phyloP scores from a whole-genome alignment of 495 filamentous ascomycete genomes.

The Jackrogersella minutella region DNA sequence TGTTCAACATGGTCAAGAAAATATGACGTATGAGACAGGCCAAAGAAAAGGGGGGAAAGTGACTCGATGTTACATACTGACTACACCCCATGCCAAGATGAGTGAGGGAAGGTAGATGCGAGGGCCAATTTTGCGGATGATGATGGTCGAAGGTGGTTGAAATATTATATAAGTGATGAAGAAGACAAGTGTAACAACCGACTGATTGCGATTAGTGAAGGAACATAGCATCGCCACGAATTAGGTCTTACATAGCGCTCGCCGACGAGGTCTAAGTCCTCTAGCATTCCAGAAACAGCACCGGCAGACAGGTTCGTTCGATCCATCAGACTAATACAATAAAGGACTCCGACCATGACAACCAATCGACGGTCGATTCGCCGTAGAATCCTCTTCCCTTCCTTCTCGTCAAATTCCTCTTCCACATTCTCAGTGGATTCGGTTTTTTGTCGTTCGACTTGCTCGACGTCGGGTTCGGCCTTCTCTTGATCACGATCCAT shows the following conservation, averaged over 20 bases:
- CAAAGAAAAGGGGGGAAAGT: no score
- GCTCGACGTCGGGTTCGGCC: slow-evolving; percentile 24
- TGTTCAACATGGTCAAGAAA: no score
- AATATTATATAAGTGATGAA: slow-evolving; percentile 68
- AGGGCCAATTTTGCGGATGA: slow-evolving; percentile 65
- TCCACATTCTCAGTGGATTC: slow-evolving; percentile 16
- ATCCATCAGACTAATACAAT: slow-evolving; percentile 70
- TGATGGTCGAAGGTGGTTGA: slow-evolving; percentile 59
- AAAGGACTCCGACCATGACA: slow-evolving; percentile 63
- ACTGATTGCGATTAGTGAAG: slow-evolving; percentile 45
- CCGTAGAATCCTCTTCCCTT: slow-evolving; percentile 56
- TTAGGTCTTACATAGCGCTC: slow-evolving; percentile 50
- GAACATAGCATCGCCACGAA: not conserved
- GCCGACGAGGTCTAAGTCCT: slow-evolving; percentile 58
- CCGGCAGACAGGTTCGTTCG: slow-evolving; percentile 67
- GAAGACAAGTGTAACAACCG: slow-evolving; percentile 65
- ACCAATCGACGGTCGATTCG: slow-evolving; percentile 68
- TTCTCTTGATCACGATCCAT: slow-evolving; percentile 44
- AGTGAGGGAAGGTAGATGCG: slow-evolving; percentile 61
- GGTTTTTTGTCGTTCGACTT: slow-evolving; percentile 36
- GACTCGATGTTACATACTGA: no score
- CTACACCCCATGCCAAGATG: slow-evolving; percentile 53
- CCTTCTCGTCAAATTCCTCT: slow-evolving; percentile 30
- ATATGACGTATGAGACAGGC: no score
- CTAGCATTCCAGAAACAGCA: slow-evolving; percentile 62